phyloP scores from a whole-genome alignment of 2,329 filamentous ascomycete species.

The Sporothrix globosa region DNA sequence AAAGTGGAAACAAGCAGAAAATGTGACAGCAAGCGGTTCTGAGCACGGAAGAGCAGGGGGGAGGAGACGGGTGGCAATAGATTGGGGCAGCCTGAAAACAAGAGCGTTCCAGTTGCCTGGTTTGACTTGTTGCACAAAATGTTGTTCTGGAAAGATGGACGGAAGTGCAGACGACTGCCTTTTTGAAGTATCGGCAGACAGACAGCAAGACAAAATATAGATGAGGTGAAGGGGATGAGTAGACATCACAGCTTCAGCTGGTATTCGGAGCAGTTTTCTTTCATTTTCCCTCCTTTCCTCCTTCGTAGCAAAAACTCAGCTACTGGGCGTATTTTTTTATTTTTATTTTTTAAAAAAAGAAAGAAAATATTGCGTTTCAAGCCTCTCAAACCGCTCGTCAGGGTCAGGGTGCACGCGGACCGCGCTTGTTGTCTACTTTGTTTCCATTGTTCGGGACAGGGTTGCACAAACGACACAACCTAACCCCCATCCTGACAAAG shows the following conservation, averaged over 20 bases:
- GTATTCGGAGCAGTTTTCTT: background rate
- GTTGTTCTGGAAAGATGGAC: background rate
- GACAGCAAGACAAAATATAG: background rate
- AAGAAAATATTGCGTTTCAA: background rate
- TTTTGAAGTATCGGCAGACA: background rate
- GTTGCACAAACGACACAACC: background rate
- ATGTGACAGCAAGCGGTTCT: constrained; percentile 1
- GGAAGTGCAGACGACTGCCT: background rate
- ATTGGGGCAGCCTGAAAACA: background rate
- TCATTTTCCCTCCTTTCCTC: background rate
- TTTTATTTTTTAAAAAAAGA: background rate
- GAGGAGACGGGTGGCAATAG: background rate
- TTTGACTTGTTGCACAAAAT: background rate
- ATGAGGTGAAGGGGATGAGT: background rate
- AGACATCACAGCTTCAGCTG: background rate
- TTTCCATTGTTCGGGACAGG: constrained; percentile 10
- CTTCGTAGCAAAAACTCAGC: too few relatives aligned
- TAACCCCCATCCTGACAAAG: too few relatives aligned
- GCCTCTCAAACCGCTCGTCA: constrained; percentile 8
- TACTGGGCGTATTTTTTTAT: background rate
- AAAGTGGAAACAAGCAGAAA: constrained; percentile 25
- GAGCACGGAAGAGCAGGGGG: background rate
- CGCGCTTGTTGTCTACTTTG: background rate
- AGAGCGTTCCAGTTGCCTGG: background rate
- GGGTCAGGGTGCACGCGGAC: background rate